These are phyloP conservation scores for Scheffersomyces illinoinensis DNA, from an alignment of 1,139 yeast genomes.

Conservation along the genomic window DNA sequence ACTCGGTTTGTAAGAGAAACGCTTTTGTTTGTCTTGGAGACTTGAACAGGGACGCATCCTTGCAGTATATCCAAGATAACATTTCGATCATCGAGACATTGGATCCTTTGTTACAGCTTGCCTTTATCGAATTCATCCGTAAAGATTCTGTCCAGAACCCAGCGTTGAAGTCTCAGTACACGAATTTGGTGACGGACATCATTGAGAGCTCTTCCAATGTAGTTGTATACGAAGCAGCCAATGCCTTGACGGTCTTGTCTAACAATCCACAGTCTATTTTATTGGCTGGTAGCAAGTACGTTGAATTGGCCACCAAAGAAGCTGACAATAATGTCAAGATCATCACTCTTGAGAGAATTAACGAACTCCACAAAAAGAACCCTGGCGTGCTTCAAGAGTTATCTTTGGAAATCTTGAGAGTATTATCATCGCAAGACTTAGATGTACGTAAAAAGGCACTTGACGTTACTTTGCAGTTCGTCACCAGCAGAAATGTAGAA, in stretches of 20 bases:
- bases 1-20: constrained; percentile 92
- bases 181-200: constrained; percentile 70
- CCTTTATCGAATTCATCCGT: constrained; percentile 89
- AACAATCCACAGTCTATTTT: constrained; percentile 65
- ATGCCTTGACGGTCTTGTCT: constrained; percentile 75
- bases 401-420: constrained; percentile 82
- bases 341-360: constrained; percentile 85
- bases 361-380: constrained; percentile 68
- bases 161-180: constrained; percentile 67
- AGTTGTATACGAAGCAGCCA: constrained; percentile 90
- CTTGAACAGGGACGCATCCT: constrained; percentile 82
- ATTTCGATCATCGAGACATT: constrained; percentile 61
- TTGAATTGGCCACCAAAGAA: constrained; percentile 87
- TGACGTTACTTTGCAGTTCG: constrained; percentile 75
- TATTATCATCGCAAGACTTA: constrained; percentile 82
- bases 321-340: constrained; percentile 92
- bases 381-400: constrained; percentile 87
- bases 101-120: constrained; percentile 85
- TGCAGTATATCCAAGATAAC: constrained; percentile 76
- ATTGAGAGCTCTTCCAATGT: constrained; percentile 71
- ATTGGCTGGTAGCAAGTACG: constrained; percentile 79
- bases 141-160: constrained; percentile 70
- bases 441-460: constrained; percentile 90
- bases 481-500: constrained; percentile 87
- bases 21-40: constrained; percentile 88